A percentile compares a stretch with the other conserved stretches of the same genome.
Conservation (phyloP, 257 asterid genomes). For the Przewalskia tangutica region DNA sequence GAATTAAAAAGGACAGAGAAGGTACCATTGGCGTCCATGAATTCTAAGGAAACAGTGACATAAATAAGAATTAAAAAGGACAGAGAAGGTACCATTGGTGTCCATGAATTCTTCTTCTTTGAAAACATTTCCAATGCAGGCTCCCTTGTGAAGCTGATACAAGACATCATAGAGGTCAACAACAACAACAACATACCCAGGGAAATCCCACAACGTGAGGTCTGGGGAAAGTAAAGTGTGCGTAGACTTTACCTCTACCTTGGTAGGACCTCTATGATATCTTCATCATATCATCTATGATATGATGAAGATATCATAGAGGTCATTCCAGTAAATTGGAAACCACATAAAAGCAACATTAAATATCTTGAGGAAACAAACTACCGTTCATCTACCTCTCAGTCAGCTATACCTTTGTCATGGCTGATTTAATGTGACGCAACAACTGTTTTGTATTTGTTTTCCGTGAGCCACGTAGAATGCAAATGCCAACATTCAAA, state of each 20-base stretch:
- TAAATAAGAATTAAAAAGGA: background rate
- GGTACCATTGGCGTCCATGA: slow-evolving; percentile 24
- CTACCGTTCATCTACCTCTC: slow-evolving; percentile 18
- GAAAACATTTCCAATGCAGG: slow-evolving; percentile 38
- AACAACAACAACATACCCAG: too few species aligned
- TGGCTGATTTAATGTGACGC: slow-evolving; percentile 36
- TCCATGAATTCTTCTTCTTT: slow-evolving; percentile 25
- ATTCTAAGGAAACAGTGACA: background rate
- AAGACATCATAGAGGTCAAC: slow-evolving; percentile 18
- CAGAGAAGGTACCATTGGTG: slow-evolving; percentile 22
- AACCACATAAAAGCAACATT: slow-evolving; percentile 4
- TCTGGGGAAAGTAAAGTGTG: too few species aligned
- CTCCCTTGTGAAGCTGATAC: slow-evolving; percentile 53
- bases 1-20: background rate
- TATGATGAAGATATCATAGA: slow-evolving; percentile 4
- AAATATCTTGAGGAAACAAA: slow-evolving; percentile 12
- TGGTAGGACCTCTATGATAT: too few species aligned
- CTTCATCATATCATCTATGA: too few species aligned
- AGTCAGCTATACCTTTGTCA: slow-evolving; percentile 50
- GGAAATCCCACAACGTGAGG: too few species aligned
- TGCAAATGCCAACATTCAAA: slow-evolving; percentile 36
- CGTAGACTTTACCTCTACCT: too few species aligned
- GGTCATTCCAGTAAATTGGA: slow-evolving; percentile 10
- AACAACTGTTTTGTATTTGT: slow-evolving; percentile 39
- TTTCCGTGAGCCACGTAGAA: slow-evolving; percentile 47